Percentiles rank a stretch among this genome's conserved stretches.
phyloP scores from a whole-genome alignment of 78 protist genomes.

The Dictyostelium capitatum region DNA sequence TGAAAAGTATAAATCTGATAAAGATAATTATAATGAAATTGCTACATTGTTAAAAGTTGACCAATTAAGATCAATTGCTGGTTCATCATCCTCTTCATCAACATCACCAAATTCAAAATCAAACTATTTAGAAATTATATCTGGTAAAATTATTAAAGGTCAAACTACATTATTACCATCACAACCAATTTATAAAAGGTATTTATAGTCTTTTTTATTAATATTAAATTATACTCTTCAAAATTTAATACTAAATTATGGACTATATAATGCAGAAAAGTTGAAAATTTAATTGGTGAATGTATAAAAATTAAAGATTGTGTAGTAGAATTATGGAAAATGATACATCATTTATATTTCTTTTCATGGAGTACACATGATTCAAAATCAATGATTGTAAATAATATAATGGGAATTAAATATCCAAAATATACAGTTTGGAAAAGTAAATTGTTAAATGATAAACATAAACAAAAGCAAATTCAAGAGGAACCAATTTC shows the following conservation, averaged over 20 bases:
- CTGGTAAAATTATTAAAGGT: constrained; percentile 30
- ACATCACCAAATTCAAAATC: neutral
- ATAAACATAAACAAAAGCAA: neutral
- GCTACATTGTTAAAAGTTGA: constrained; percentile 13
- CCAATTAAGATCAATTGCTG: neutral
- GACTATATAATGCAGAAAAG: too few relatives aligned
- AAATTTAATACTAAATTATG: neutral
- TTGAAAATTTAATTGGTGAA: constrained; percentile 24
- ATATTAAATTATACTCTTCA: neutral
- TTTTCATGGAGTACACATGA: constrained; percentile 43
- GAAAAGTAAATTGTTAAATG: neutral
- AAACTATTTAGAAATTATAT: neutral
- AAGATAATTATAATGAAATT: constrained; percentile 37
- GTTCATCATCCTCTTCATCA: neutral
- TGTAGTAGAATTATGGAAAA: constrained; percentile 15
- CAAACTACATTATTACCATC: constrained; percentile 14
- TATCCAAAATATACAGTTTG: constrained; percentile 47
- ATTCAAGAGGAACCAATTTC: neutral
- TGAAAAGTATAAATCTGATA: neutral
- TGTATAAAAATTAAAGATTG: neutral
- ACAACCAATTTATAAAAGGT: constrained; percentile 3
- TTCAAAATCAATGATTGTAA: constrained; percentile 29
- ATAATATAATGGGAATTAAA: constrained; percentile 35
- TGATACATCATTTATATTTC: constrained; percentile 55
- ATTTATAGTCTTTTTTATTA: neutral